These are phyloP conservation scores for Mycocentrospora acerina DNA, from an alignment of 2,329 filamentous ascomycete genomes.

Conservation along the genomic window DNA sequence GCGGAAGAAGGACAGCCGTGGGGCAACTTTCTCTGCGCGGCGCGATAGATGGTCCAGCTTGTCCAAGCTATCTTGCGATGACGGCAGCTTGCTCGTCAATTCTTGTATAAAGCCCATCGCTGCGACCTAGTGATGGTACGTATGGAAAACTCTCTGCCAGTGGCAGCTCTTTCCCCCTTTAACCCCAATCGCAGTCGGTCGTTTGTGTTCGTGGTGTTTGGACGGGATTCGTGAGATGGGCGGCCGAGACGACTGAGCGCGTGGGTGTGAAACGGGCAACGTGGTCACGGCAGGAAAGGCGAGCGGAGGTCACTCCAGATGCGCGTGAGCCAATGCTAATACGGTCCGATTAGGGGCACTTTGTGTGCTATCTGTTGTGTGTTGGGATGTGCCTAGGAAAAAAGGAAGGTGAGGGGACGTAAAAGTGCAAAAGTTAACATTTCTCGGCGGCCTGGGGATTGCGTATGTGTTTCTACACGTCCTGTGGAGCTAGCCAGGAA, in stretches of 20 bases:
- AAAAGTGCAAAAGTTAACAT: conserved; percentile 8
- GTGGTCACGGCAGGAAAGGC: conserved; percentile 21
- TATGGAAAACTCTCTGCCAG: conserved; percentile 12
- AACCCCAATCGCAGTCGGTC: conserved; percentile 13
- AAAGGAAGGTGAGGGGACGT: conserved; percentile 9
- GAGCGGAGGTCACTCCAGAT: conserved; percentile 15
- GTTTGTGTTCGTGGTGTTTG: conserved; percentile 2
- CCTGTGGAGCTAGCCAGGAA: conserved; percentile 14
- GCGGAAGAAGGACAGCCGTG: conserved; percentile 76
- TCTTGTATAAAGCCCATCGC: conserved; percentile 28
- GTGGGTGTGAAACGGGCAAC: conserved; percentile 11
- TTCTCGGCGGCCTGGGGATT: conserved; percentile 15
- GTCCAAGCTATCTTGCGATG: conserved; percentile 44
- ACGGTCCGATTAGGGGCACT: conserved; percentile 3
- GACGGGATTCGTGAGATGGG: conserved; percentile 3
- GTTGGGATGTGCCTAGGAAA: too few relatives aligned
- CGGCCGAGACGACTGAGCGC: conserved; percentile 1
- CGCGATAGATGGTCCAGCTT: conserved; percentile 47
- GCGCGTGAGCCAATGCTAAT: conserved; percentile 8
- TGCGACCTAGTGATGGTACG: conserved; percentile 6
- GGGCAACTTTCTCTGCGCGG: conserved; percentile 46
- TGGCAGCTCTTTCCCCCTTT: conserved; percentile 15
- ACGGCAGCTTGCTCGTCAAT: conserved; percentile 49
- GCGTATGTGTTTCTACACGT: conserved; percentile 22
- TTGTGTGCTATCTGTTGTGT: too few relatives aligned